Base-by-base conservation (phyloP, 805 yeast genomes). In the Suhomyces kilbournensis region DNA sequence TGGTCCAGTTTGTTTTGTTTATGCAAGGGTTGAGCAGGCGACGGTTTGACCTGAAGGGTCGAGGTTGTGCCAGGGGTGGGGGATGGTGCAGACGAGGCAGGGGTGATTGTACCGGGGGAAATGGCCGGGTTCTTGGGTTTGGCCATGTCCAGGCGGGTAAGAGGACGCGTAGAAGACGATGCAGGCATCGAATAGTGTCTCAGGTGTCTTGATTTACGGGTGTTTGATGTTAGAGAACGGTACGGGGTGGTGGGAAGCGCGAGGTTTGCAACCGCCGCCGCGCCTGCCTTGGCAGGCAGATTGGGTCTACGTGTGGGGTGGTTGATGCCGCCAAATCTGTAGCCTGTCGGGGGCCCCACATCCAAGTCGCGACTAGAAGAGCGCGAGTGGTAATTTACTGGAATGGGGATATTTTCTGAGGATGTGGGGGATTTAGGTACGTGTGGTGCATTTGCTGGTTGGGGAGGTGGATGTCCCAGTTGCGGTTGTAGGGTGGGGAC, bases 241-340 rank as follows among this genome's bases (percentile, higher is more conserved):
- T 69, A 69, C 1, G 64, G 77, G 0, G 73, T 66, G 9, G 70
- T 60, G 12, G 77, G 78, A 15, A 68, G 63, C 6, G 74, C 66
- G 39, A 73, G 56, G 56, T 63, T 68, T 19, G 89, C 86, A 1
- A 86, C 88, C 1, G 90, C 90, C 20, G 78, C 80, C 1, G 90
- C 90, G 0, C 92, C 92, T 9, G 85, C 76, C 58, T 82, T 83
- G 1, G 90, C 87, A 0, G 91, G 91, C 1, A 89, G 83, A 28
- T 78, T 65, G 15, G 85, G 81, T 54, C 85, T 66, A 54, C 69
- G 53, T 7, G 53, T 22, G 14, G 39, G 49, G 45, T 47, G 49
- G 45, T 47, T 39, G 51, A 53, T 38, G 38, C 70, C 64, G n/a
- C 77, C 76, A 59, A 71, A 75, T 39, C 69, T 58, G 56, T 60